A percentile compares a stretch with the other conserved stretches of the same genome.
phyloP scores from a whole-genome alignment of 2,329 filamentous ascomycete species.

The Ophiostoma australiae region DNA sequence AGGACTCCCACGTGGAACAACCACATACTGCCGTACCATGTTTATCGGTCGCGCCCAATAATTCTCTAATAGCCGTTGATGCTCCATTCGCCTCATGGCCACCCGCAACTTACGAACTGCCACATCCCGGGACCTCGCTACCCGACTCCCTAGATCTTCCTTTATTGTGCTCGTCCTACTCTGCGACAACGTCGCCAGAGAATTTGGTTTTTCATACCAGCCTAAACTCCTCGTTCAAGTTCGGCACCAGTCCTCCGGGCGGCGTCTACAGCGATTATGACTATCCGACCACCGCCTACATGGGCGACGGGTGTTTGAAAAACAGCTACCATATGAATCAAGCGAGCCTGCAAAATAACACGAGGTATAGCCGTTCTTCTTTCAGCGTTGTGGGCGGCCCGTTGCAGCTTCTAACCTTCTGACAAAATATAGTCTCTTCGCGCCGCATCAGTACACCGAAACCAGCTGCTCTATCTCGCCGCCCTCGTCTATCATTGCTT shows the following conservation, averaged over 20 bases:
- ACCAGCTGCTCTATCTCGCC: not conserved
- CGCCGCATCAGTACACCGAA: not conserved
- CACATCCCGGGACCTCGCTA: not conserved
- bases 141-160: not conserved
- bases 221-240: no score
- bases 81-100: not conserved
- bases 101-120: not conserved
- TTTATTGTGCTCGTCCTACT: not conserved
- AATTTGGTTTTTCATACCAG: not conserved
- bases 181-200: not conserved
- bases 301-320: not conserved
- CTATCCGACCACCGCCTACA: not conserved
- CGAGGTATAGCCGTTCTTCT: not conserved
- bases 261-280: no score
- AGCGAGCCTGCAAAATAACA: not conserved
- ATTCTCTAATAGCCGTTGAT: not conserved
- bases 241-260: no score
- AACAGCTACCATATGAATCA: not conserved
- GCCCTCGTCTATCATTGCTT: not conserved
- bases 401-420: not conserved
- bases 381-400: no score
- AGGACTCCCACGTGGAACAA: not conserved
- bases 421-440: not conserved
- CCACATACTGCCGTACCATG: not conserved
- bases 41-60: not conserved